Evolutionary conservation across 257 asterid genomes (phyloP), one percentile per base, ranked within the genome.

Genomic region (Nicotiana undulata): DNA sequence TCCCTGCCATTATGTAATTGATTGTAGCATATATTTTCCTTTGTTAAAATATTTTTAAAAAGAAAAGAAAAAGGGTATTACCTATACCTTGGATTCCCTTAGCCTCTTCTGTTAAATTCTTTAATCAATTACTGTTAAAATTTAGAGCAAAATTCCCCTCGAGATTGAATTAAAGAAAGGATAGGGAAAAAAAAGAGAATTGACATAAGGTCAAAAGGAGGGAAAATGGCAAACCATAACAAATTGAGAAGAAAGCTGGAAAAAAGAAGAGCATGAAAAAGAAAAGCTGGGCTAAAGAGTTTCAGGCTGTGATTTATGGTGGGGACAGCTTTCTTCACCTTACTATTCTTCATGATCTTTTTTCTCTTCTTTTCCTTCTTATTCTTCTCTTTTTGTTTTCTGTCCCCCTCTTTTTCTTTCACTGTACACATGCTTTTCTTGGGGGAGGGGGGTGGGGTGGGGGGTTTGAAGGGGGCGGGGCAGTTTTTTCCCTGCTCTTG

Each of bases 1-100:
- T 55, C 17, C 74, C 68, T 82, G 32, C 77, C 12, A 58, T 81
- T 31, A 37, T 55, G 20, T 83, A 24, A 76, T 84, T 44, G 15
- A 46, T 72, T 72, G 16, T 5, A 10, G 12, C 37, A 15, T 24
- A 22, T 46, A 22, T 46, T n/a, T 46, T 46, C 77, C 12, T 7
- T 72, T 40, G 32, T 68, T 72, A 31, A 72, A 46, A 22, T 46
- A 12, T 37, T 3, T 17, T 2, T 2, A 56, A 56, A 56, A 61
- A 11, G 16, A 49, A 9, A 49, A 49, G 16, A 13, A 22, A 22
- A 46, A 13, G 34, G 77, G 37, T 24, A 46, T 32, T 58, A 22
- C 59, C 59, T 44, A 46, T 13, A 46, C 60, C 24, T 51, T 22
- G 31, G 34, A 12, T 70, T 70, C 37, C 59, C 22, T 22, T 44